phyloP scores from a whole-genome alignment of 768 basidiomycete species.

The Lyophyllum semitale region DNA sequence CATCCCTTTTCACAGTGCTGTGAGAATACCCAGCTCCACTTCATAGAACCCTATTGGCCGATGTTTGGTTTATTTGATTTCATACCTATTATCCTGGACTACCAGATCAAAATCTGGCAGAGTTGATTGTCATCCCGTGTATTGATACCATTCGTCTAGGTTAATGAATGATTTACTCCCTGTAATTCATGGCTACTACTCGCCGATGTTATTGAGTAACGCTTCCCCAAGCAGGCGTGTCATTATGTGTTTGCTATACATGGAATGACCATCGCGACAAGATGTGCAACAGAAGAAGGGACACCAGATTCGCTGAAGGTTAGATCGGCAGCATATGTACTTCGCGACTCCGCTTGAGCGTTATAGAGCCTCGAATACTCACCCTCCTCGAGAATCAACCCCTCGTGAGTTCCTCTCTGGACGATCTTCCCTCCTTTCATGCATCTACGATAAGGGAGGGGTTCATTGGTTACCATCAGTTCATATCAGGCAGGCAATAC shows the following conservation, averaged over 20 bases:
- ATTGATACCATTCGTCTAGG: background rate
- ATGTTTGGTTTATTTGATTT: constrained; percentile 88
- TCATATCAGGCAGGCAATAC: background rate
- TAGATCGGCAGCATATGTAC: no score
- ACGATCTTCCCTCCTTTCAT: constrained; percentile 9
- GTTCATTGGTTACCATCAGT: no score
- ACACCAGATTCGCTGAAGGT: no score
- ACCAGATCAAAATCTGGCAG: constrained; percentile 76
- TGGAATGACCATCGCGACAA: no score
- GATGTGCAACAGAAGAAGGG: no score
- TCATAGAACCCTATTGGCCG: constrained; percentile 87
- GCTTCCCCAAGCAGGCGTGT: no score
- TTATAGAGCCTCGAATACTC: background rate
- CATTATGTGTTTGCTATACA: no score
- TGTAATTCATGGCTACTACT: no score
- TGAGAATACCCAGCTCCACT: constrained; percentile 86
- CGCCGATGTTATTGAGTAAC: no score
- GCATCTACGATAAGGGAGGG: background rate
- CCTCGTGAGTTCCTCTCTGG: background rate
- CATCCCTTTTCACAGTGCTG: constrained; percentile 54
- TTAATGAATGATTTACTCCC: background rate
- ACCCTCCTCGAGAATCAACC: background rate
- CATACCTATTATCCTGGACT: constrained; percentile 84
- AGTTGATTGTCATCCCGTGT: background rate
- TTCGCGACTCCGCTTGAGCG: background rate